phyloP scores from a whole-genome alignment of 352 stramenopile genomes.

The Phytopythium vexans region DNA sequence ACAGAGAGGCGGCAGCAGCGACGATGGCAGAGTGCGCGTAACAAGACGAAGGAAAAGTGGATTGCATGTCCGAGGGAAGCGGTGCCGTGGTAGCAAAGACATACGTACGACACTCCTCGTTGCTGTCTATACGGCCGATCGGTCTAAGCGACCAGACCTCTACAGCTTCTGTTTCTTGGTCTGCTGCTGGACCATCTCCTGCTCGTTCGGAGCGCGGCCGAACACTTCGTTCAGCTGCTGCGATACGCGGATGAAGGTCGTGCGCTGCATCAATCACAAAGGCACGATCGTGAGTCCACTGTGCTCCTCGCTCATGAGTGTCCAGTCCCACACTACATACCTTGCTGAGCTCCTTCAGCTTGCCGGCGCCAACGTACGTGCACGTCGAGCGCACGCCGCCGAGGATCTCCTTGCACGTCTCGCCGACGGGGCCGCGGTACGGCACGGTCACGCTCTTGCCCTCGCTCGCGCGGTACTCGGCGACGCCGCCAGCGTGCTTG shows the following conservation, averaged over 20 bases:
- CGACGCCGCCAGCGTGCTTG: conserved; percentile 89
- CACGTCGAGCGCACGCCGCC: conserved; percentile 91
- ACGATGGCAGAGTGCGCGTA: background rate
- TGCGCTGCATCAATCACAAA: conserved; percentile 47
- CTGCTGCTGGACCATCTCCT: conserved; percentile 41
- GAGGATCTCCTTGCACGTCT: conserved; percentile 88
- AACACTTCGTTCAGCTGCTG: conserved; percentile 93
- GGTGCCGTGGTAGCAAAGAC: too few species aligned
- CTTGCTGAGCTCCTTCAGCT: conserved; percentile 92
- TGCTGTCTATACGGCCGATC: background rate
- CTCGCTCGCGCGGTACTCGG: conserved; percentile 89
- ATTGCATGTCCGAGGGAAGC: background rate
- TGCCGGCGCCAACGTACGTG: conserved; percentile 89
- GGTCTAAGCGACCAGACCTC: background rate
- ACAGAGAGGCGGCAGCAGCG: background rate
- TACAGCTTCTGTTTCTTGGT: conserved; percentile 59
- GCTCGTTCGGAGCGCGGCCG: conserved; percentile 73
- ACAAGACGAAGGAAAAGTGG: background rate
- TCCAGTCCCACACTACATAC: conserved; percentile 15
- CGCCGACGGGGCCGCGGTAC: conserved; percentile 77
- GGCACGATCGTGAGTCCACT: background rate
- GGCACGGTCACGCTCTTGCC: conserved; percentile 90
- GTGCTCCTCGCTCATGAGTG: background rate
- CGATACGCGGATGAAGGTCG: conserved; percentile 91
- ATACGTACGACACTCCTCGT: background rate